phyloP scores from a whole-genome alignment of 2,329 filamentous ascomycete species.

The Dothistroma septosporum region DNA sequence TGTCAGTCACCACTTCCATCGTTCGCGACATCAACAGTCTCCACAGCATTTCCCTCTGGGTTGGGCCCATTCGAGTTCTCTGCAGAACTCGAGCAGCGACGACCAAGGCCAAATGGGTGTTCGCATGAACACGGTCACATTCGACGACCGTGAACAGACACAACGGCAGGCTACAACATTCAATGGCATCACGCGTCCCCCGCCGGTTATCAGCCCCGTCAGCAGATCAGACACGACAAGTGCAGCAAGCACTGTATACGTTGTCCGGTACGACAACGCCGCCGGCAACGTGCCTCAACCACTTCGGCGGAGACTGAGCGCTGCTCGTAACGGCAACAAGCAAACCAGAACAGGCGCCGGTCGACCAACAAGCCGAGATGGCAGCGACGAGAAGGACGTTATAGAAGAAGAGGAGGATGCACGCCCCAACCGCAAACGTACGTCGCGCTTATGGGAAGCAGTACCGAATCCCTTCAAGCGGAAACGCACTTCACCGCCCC shows the following conservation, averaged over 20 bases:
- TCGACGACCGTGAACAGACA: conserved; percentile 1
- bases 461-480: conserved; percentile 57
- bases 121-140: conserved; percentile 3
- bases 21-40: conserved; percentile 22
- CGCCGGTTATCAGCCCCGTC: conserved; percentile 51
- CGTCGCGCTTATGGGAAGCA: conserved; percentile 43
- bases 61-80: conserved; percentile 28
- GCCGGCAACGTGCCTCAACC: conserved; percentile 45
- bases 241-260: conserved; percentile 61
- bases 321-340: conserved; percentile 16
- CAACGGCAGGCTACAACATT: conserved; percentile 7
- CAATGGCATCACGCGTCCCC: conserved; percentile 40
- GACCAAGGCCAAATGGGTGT: conserved; percentile 2
- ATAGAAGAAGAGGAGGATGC: conserved; percentile 24
- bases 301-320: conserved; percentile 27
- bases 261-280: conserved; percentile 56
- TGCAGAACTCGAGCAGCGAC: conserved; percentile 15
- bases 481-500: conserved; percentile 55
- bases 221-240: conserved; percentile 59
- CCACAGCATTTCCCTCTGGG: conserved; percentile 33
- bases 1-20: conserved; percentile 26
- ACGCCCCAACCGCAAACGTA: conserved; percentile 32
- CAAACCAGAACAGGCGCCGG: conserved; percentile 5
- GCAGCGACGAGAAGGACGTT: conserved; percentile 25
- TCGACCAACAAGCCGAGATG: conserved; percentile 6